Base-by-base conservation (phyloP, 805 yeast genomes). In the Metschnikowia bowlesiae region DNA sequence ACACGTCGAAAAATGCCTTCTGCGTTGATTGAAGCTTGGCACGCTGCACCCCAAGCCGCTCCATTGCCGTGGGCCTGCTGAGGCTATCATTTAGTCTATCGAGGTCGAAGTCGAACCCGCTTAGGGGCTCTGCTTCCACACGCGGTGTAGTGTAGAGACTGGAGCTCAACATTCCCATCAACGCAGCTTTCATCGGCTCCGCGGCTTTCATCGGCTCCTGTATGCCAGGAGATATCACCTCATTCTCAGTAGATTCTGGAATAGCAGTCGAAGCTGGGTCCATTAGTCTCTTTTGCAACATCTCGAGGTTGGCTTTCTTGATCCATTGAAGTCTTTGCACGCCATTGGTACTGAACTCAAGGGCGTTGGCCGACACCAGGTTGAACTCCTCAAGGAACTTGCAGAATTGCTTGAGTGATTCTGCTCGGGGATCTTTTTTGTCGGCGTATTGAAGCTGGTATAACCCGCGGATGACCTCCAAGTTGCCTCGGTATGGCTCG, bases 1-100 rank as follows among this genome's bases (percentile, higher is more conserved):
- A 83, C 16, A 80, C 78, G 18, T 76, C 80, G 49, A 67, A 65
- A 57, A 80, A 82, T 4, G 81, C 79, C 35, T 63, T 63, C 14
- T 60, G 58, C 2, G 63, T 53, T 0, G 83, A 74, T 30, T 71
- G 70, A 14, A 66, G 46, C 44, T 65, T 59, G 0, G 75, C 69
- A 43, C 76, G 66, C 39, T 75, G 73, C 31, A 68, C 66, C 2
- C 74, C 66, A 29, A 82, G 63, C 3, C 53, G 56, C 16, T 64
- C 66, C n/a, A 69, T 68, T 1, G 83, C 72, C 1, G 77, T 67
- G 14, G 70, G 66, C 37, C 63, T 63, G n/a, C 58, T 50, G n/a
- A 71, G 61, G 46, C 54, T 62, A 22, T 63, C 40, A 13, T 47
- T 49, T 14, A 57, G 50, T 8, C 53, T 44, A 11, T 46, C 51